These are phyloP conservation scores for Clavariopsis aquatica DNA, from an alignment of 495 filamentous ascomycete genomes.

Conservation along the genomic window DNA sequence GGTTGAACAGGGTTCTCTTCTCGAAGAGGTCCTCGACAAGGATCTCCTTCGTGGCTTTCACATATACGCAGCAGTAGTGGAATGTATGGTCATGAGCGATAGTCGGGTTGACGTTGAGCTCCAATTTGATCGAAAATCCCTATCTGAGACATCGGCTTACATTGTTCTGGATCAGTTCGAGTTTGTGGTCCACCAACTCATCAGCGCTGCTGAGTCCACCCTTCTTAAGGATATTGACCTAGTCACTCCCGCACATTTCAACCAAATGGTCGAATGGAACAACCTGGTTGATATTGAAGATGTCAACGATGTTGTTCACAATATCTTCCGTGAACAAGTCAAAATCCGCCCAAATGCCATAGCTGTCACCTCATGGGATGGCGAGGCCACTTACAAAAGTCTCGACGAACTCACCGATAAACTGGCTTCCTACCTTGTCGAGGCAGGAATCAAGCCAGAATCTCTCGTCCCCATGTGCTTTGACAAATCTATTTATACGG, in stretches of 20 bases:
- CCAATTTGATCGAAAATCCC: conserved; percentile 24
- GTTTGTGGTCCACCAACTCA: conserved; percentile 23
- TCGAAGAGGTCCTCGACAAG: conserved; percentile 31
- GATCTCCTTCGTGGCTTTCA: conserved; percentile 28
- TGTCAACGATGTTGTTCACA: conserved; percentile 29
- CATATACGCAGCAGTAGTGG: conserved; percentile 23
- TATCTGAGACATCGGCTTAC: conserved; percentile 19
- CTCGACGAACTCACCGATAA: conserved; percentile 40
- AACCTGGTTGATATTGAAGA: conserved; percentile 37
- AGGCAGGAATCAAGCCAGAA: conserved; percentile 51
- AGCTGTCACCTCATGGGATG: conserved; percentile 42
- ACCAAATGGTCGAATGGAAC: conserved; percentile 52
- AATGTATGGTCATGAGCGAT: conserved; percentile 26
- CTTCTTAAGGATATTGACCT: conserved; percentile 13
- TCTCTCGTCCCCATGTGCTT: conserved; percentile 56
- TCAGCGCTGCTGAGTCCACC: conserved; percentile 7
- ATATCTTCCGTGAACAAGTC: conserved; percentile 33
- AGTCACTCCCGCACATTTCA: conserved; percentile 49
- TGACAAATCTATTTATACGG: conserved; percentile 51
- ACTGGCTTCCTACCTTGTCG: conserved; percentile 44
- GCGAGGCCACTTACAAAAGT: conserved; percentile 42
- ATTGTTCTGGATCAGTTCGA: conserved; percentile 34
- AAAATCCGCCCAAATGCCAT: conserved; percentile 18
- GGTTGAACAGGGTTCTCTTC: conserved; percentile 2
- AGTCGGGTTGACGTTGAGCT: conserved; percentile 22